Conservation (phyloP, 352 stramenopile species). For the Globisporangium irregulare region DNA sequence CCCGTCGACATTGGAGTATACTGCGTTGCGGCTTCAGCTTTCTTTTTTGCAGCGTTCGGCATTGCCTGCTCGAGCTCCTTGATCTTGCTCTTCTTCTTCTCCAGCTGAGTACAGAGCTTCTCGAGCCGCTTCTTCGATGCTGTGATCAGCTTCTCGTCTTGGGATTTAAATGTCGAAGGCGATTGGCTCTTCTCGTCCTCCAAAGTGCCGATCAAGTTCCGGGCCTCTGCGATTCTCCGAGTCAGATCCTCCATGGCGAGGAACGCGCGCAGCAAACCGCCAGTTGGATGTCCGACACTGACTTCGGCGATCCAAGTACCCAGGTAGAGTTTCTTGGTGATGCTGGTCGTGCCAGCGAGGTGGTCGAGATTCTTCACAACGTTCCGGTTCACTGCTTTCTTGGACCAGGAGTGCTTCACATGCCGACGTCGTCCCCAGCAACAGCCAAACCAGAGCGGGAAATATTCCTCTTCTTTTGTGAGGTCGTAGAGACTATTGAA, state of each 20-base stretch:
- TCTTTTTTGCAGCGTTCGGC: conserved; percentile 11
- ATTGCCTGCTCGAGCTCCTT: conserved; percentile 48
- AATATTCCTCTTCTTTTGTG: conserved; percentile 58
- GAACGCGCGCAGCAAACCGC: conserved; percentile 68
- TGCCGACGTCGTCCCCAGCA: conserved; percentile 58
- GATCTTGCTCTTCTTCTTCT: conserved; percentile 62
- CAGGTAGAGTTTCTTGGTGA: conserved; percentile 62
- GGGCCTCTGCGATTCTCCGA: conserved; percentile 47
- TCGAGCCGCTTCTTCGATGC: conserved; percentile 28
- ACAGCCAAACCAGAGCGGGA: conserved; percentile 55
- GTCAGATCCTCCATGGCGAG: conserved; percentile 70
- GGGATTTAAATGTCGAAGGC: conserved; percentile 29
- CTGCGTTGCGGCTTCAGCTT: not conserved
- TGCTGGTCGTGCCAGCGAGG: conserved; percentile 34
- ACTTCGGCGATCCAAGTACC: conserved; percentile 86
- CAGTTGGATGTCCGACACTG: conserved; percentile 70
- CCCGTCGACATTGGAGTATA: not conserved
- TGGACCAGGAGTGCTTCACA: conserved; percentile 17
- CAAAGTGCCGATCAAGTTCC: conserved; percentile 48
- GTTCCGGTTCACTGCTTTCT: conserved; percentile 2
- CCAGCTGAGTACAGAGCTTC: conserved; percentile 29
- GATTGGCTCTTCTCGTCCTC: conserved; percentile 33
- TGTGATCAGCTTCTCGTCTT: conserved; percentile 38
- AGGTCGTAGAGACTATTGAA: conserved; percentile 78
- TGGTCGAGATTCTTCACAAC: conserved; percentile 71